Evolutionary conservation across 306 rosid species (phyloP).

Genomic region (Cicer cuneatum): DNA sequence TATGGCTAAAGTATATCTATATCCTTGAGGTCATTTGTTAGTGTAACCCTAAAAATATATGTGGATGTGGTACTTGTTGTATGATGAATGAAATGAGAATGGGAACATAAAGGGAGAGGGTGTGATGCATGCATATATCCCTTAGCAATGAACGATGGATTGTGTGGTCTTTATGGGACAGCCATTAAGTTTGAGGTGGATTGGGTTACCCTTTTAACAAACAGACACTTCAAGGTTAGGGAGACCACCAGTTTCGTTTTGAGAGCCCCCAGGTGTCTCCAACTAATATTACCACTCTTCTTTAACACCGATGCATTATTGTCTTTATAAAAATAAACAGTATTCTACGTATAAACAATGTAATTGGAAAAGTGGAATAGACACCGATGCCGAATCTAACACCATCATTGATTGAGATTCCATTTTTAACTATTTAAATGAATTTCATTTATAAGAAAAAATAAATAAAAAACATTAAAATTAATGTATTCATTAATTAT

Average conservation of each 20-base stretch:
- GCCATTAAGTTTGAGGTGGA: conserved; percentile 26
- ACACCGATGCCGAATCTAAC: not conserved
- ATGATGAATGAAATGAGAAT: not conserved
- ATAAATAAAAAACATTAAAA: too few species aligned
- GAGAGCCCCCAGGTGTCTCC: conserved; percentile 33
- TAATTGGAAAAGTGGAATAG: not conserved
- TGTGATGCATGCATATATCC: not conserved
- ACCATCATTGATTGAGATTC: too few species aligned
- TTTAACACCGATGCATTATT: not conserved
- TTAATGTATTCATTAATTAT: too few species aligned
- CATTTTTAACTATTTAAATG: too few species aligned
- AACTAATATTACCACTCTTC: not conserved
- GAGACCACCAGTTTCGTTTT: conserved; percentile 19
- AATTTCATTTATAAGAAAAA: too few species aligned
- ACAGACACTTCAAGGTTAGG: conserved; percentile 15
- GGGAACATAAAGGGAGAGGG: not conserved
- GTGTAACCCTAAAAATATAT: too few species aligned
- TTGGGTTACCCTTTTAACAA: conserved; percentile 38
- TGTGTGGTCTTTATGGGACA: conserved; percentile 44
- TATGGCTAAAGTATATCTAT: too few species aligned
- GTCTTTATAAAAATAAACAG: not conserved
- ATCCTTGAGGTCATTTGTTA: too few species aligned
- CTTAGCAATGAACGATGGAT: not conserved
- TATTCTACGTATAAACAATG: not conserved
- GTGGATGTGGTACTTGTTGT: too few species aligned